A percentile compares a stretch with the other conserved stretches of the same genome.
Evolutionary conservation across 768 basidiomycete genomes (phyloP).

Genomic region (Auriculariales sp.): DNA sequence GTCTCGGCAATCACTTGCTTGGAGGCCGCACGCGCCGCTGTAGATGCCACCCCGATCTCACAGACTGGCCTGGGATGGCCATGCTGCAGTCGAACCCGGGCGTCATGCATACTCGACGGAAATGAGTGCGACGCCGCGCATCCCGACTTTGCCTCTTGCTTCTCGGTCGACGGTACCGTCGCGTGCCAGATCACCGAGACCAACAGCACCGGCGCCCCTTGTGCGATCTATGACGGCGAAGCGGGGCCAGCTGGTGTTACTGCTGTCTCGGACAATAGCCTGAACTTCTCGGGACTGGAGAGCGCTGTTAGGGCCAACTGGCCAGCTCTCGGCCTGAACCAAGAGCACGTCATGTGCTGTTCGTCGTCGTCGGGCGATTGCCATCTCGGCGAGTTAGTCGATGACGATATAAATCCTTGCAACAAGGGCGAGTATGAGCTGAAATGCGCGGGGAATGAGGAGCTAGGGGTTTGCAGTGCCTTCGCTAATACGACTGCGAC

Average conservation of each 20-base stretch:
- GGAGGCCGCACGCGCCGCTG: background rate
- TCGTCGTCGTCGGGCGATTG: background rate
- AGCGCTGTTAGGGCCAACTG: background rate
- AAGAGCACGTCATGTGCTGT: background rate
- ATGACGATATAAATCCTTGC: background rate
- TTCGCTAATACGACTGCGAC: background rate
- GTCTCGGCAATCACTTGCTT: background rate
- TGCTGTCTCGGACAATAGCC: background rate
- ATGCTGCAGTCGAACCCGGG: background rate
- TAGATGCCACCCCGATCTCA: background rate
- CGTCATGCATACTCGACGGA: background rate
- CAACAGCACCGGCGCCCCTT: background rate
- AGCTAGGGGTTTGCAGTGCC: background rate
- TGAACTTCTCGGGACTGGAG: background rate
- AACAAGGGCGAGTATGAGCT: background rate
- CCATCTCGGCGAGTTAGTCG: background rate
- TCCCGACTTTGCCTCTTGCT: background rate
- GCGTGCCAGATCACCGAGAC: background rate
- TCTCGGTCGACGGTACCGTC: background rate
- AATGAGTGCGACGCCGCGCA: background rate
- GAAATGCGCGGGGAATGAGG: background rate
- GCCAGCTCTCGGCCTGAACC: background rate
- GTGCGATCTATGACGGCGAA: background rate
- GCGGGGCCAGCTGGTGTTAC: background rate
- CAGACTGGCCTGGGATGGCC: background rate